Evolutionary conservation across 2,329 filamentous ascomycete genomes (phyloP), one percentile per base, ranked within the genome.

Genomic region (Leptographium radiaticola): DNA sequence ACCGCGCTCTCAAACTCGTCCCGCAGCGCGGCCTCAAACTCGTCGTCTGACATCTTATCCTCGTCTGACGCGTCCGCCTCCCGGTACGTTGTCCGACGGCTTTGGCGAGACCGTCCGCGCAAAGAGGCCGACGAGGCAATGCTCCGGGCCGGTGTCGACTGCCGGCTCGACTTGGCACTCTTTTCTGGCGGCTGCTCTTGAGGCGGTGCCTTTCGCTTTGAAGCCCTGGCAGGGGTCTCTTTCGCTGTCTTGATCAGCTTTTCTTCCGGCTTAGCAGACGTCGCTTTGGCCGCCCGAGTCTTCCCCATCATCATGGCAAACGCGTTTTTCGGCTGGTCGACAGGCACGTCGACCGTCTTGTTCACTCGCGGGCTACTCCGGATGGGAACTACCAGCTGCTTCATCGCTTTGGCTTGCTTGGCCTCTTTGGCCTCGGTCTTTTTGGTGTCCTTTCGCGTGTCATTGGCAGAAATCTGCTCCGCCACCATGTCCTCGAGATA

Each of bases 401-500:
- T 20, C 51, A 48, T 51, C 33, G 18, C 18, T 39, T 20, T 47
- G 33, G 15, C n/a, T 31, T 1, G 20, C 13, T 40, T 25, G 42
- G 6, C 66, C 33, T 34, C 16, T 63, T 1, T 64, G 53, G 46
- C 20, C 15, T 42, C 30, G 12, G 58, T 62, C 15, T 16, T 13
- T 40, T 0, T 73, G 9, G 34, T 6, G 2, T 8, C 34, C 45
- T 34, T n/a, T 11, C 15, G 6, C 30, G 4, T 18, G 45, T 15
- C 45, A n/a, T 70, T 25, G 25, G 25, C 25, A 0, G 73, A 83
- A 18, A 90, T 71, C 12, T 76, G 75, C 56, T 89, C 82, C 0
- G 83, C 71, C 0, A 86, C 83, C 62, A 90, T 94, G 52, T 86
- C 81, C 61, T 95, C 89, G 1, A 97, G 71, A 56, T 91, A 95